Percentiles rank a stretch among this genome's conserved stretches.
phyloP scores from a whole-genome alignment of 2,329 filamentous ascomycete species.

The Colletotrichum sp. region DNA sequence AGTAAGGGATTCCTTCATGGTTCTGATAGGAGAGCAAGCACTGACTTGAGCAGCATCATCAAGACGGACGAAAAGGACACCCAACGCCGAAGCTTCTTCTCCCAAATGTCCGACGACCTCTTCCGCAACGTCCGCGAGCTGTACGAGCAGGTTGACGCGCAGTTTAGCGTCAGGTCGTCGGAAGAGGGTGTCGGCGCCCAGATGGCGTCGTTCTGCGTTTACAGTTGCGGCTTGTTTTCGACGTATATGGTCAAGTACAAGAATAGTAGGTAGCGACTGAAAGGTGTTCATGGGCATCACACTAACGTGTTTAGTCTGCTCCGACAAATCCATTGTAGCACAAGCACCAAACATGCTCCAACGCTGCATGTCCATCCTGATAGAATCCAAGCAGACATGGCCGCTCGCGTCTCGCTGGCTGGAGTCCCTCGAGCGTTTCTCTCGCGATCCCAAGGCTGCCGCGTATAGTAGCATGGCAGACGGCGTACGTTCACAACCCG shows the following conservation, averaged over 20 bases:
- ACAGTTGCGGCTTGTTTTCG: conserved; percentile 58
- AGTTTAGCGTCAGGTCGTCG: conserved; percentile 49
- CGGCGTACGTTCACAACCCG: conserved; percentile 28
- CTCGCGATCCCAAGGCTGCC: conserved; percentile 44
- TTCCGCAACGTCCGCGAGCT: conserved; percentile 53
- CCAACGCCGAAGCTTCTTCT: conserved; percentile 42
- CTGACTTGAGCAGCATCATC: conserved; percentile 42
- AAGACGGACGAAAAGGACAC: conserved; percentile 43
- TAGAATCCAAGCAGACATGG: conserved; percentile 56
- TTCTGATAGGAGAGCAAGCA: not conserved
- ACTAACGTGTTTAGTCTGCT: conserved; percentile 41
- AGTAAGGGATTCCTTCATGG: conserved; percentile 39
- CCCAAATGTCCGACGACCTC: conserved; percentile 48
- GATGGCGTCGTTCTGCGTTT: conserved; percentile 60
- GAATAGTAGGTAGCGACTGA: conserved; percentile 38
- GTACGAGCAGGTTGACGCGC: conserved; percentile 55
- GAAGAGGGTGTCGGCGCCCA: conserved; percentile 58
- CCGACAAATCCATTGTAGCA: conserved; percentile 41
- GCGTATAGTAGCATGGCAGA: conserved; percentile 54
- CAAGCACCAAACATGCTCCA: conserved; percentile 52
- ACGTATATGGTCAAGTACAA: conserved; percentile 59
- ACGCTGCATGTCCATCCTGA: conserved; percentile 48
- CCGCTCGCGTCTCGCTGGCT: conserved; percentile 58
- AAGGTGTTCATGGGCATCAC: not conserved
- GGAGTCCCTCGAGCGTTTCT: conserved; percentile 53